These are phyloP conservation scores for Circinella minor DNA, from an alignment of 371 early-diverging fungal genomes.

Conservation along the genomic window DNA sequence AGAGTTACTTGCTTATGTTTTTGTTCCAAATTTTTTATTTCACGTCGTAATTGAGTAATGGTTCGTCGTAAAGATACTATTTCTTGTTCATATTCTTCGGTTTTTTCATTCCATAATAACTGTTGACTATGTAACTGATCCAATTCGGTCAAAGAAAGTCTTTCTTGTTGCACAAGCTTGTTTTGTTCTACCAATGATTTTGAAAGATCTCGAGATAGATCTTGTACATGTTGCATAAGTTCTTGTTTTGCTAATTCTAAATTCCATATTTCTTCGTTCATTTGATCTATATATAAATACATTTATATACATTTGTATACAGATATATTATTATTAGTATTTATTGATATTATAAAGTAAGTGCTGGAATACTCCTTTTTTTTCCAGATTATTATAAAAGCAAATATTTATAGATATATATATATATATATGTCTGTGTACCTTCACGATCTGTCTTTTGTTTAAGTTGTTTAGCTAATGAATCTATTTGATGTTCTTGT, in stretches of 20 bases:
- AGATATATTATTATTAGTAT: no score
- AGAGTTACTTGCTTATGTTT: constrained; percentile 3
- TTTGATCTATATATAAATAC: constrained; percentile 20
- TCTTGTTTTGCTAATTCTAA: constrained; percentile 46
- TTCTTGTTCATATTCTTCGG: constrained; percentile 28
- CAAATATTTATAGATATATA: no score
- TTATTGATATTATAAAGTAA: no score
- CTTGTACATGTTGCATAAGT: constrained; percentile 44
- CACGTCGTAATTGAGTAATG: constrained; percentile 20
- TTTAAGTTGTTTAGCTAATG: constrained; percentile 53
- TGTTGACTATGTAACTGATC: constrained; percentile 26
- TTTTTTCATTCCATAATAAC: constrained; percentile 22
- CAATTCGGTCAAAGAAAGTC: constrained; percentile 40
- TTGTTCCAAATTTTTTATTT: constrained; percentile 18
- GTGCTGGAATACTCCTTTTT: no score
- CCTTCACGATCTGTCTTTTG: constrained; percentile 56
- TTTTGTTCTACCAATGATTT: constrained; percentile 28
- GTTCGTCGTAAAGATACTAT: constrained; percentile 21
- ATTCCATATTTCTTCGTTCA: constrained; percentile 46
- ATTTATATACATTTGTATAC: no score
- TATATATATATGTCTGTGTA: constrained; percentile 15
- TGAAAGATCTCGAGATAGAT: constrained; percentile 47
- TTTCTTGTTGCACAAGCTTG: background rate
- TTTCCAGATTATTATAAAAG: no score
- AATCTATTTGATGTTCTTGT: constrained; percentile 57